phyloP scores from a whole-genome alignment of 441 rosid species.

The Bocquillonia castaneifolia region DNA sequence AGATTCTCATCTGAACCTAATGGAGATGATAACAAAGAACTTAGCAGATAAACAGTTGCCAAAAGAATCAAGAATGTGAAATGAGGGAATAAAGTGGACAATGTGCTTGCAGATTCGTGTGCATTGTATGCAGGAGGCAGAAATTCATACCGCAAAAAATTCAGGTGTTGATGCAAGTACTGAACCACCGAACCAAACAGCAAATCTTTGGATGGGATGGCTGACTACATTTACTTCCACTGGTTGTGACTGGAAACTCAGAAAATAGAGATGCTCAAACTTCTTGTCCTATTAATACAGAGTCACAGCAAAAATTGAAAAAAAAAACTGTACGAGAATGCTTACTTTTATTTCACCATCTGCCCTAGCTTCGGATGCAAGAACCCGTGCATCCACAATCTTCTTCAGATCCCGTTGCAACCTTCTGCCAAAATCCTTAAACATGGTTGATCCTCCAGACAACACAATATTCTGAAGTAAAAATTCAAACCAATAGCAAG shows the following conservation, averaged over 20 bases:
- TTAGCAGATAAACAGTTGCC: background rate
- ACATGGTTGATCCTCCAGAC: constrained; percentile 99
- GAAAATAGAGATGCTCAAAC: constrained; percentile 16
- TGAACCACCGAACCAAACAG: constrained; percentile 99
- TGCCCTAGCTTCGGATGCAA: constrained; percentile 70
- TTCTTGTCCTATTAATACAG: constrained; percentile 10
- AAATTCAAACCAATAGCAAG: constrained; percentile 12
- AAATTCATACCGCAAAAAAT: constrained; percentile 69
- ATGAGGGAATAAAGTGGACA: background rate
- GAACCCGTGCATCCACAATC: constrained; percentile 92
- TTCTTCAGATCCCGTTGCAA: constrained; percentile 96
- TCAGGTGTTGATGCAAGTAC: constrained; percentile 98
- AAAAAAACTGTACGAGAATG: background rate
- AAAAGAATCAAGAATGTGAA: background rate
- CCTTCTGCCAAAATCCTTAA: constrained; percentile 97
- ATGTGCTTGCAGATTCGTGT: background rate
- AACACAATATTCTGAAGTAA: constrained; percentile 80
- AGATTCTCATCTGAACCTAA: background rate
- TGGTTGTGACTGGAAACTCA: constrained; percentile 61
- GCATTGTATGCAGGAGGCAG: background rate
- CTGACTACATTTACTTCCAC: constrained; percentile 97
- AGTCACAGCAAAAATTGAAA: background rate
- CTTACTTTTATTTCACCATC: constrained; percentile 75
- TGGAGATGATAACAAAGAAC: background rate
- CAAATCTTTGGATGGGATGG: constrained; percentile 93